A percentile compares a stretch with the other conserved stretches of the same genome.
Conservation (phyloP, 2,329 filamentous ascomycete genomes). For the Stagonosporopsis cucurbitacearum region DNA sequence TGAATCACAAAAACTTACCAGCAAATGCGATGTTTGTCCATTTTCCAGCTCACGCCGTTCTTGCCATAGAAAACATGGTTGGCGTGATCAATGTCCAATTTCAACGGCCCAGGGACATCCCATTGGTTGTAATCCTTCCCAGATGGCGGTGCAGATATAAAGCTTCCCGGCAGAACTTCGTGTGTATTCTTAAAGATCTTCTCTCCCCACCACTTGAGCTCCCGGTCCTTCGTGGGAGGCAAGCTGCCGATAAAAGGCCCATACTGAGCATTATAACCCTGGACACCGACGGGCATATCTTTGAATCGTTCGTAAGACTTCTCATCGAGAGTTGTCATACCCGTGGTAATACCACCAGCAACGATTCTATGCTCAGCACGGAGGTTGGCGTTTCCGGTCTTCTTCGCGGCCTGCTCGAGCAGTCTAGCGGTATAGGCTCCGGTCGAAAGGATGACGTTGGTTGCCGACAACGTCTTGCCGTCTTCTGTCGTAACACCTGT, state of each 20-base stretch:
- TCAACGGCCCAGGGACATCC: conserved; percentile 63
- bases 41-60: conserved; percentile 62
- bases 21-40: conserved; percentile 69
- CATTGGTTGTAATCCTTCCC: conserved; percentile 67
- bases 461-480: conserved; percentile 36
- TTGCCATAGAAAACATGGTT: conserved; percentile 66
- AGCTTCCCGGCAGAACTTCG: conserved; percentile 54
- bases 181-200: conserved; percentile 47
- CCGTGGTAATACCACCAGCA: conserved; percentile 62
- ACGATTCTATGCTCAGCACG: conserved; percentile 62
- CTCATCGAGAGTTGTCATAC: conserved; percentile 55
- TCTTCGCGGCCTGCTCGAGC: conserved; percentile 56
- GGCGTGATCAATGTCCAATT: conserved; percentile 65
- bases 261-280: conserved; percentile 38
- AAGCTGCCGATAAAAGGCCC: conserved; percentile 44
- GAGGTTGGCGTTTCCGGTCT: conserved; percentile 56
- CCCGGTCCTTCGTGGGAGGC: conserved; percentile 42
- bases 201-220: conserved; percentile 46
- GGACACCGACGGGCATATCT: conserved; percentile 46
- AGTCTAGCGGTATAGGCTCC: conserved; percentile 53
- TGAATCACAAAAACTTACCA: conserved; percentile 56
- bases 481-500: conserved; percentile 45
- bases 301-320: conserved; percentile 35
- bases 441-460: conserved; percentile 48
- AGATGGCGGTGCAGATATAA: conserved; percentile 64